Evolutionary conservation across 331 rosid species (phyloP), one percentile per base, ranked within the genome.

Genomic region (Acacia concinna): DNA sequence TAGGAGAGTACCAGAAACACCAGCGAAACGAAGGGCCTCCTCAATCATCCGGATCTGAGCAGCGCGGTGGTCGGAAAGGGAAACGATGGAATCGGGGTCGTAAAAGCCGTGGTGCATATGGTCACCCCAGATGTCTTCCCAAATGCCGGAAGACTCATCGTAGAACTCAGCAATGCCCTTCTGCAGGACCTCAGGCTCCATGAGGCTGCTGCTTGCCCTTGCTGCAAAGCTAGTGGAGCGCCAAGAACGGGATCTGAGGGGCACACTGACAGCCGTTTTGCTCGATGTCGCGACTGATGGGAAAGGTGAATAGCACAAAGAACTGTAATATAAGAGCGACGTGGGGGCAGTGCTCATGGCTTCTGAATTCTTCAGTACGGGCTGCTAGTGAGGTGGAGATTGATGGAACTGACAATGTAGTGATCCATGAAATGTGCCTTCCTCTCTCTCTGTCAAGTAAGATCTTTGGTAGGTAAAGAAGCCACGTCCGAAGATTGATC

Each of bases 21-120:
- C 80, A 4, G 97, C 90, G 40, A 95, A 95, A 28, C 78, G 84
- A 46, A 95, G 97, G 15, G 97, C 87, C 74, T 91, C 86, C 0
- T 92, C 87, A 18, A 92, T 92, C 98, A 95, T 95, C 41, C 94
- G 97, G 65, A 86, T 85, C 91, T 95, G 97, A 65, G 98, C 98
- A 15, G 85, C 59, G 10, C 93, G 90, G 49, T 95, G 98, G 27
- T 93, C 97, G 3, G 93, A 85, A 38, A 89, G 82, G 0, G 96
- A 87, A 27, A 81, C 86, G 15, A 79, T 71, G 1, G 90, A 76
- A 71, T 81, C 82, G 2, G 90, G 85, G 35, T 89, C 85, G 81
- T 95, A 95, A 41, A 82, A 95, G 1, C 99, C 99, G 12, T 95
- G 98, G 80, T 95, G 98, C 97, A 95, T 91, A 65, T 95, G 97